These are phyloP conservation scores for Closterium sp. DNA, from an alignment of 139 green algal genomes.

Conservation along the genomic window DNA sequence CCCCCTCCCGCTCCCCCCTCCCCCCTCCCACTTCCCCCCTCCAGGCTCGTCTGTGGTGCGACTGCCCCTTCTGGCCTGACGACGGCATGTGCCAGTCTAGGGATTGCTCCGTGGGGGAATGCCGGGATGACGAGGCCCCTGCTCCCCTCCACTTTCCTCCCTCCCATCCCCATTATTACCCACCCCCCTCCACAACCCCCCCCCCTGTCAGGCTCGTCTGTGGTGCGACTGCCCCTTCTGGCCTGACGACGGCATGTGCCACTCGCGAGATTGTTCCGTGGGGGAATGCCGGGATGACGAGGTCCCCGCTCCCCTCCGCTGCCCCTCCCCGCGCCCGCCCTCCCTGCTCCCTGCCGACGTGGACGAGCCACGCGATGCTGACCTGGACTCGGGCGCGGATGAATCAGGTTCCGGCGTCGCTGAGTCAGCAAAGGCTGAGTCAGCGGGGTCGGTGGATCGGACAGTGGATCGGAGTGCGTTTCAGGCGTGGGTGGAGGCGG, in stretches of 20 bases:
- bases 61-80: conserved; percentile 66
- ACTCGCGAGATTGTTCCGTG: conserved; percentile 74
- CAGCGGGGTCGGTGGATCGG: neutral
- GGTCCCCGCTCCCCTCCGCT: conserved; percentile 71
- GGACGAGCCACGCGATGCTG: neutral
- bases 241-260: conserved; percentile 93
- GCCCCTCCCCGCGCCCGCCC: neutral
- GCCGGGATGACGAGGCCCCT: no score
- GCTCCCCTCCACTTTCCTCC: no score
- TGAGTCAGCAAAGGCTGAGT: no score
- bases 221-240: conserved; percentile 93
- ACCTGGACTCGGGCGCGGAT: neutral
- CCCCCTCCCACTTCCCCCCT: neutral
- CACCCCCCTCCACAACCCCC: neutral
- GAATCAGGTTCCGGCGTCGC: neutral
- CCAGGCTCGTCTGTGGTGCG: conserved; percentile 84
- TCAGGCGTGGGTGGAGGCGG: conserved; percentile 32
- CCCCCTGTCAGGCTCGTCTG: conserved; percentile 70
- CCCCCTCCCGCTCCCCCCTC: neutral
- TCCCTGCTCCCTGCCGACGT: neutral
- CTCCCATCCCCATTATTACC: neutral
- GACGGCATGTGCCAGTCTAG: neutral
- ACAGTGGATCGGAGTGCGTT: conserved; percentile 19
- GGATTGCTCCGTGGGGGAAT: conserved; percentile 58
- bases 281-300: conserved; percentile 81